phyloP scores from a whole-genome alignment of 495 filamentous ascomycete species.

The Opeltia flavorubescens region DNA sequence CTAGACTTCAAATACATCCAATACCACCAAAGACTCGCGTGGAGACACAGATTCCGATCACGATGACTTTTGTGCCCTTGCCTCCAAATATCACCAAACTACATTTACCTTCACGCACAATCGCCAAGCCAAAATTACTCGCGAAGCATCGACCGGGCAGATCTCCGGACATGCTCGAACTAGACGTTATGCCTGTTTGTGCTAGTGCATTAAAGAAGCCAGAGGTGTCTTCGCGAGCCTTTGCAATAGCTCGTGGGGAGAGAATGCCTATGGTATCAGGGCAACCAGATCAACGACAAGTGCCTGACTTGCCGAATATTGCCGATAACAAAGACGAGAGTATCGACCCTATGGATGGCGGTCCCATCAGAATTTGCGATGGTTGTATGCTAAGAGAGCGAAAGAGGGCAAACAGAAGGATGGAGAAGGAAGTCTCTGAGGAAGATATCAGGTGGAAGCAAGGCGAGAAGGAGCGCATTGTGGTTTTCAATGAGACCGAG shows the following conservation, averaged over 20 bases:
- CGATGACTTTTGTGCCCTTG: constrained; percentile 55
- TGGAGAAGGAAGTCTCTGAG: constrained; percentile 61
- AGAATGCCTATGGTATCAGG: constrained; percentile 15
- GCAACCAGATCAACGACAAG: constrained; percentile 18
- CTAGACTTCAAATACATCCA: constrained; percentile 42
- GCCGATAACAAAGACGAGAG: constrained; percentile 32
- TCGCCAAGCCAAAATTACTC: constrained; percentile 80
- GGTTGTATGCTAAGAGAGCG: constrained; percentile 75
- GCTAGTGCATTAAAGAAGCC: constrained; percentile 81
- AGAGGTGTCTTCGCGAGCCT: constrained; percentile 44
- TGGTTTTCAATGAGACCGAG: constrained; percentile 91
- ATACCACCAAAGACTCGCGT: constrained; percentile 75
- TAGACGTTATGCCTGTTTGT: constrained; percentile 71
- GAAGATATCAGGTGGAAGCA: constrained; percentile 68
- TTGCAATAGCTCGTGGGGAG: constrained; percentile 40
- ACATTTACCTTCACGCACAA: constrained; percentile 74
- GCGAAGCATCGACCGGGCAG: constrained; percentile 47
- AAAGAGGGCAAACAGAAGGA: constrained; percentile 81
- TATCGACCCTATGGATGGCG: constrained; percentile 64
- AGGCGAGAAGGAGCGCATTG: constrained; percentile 63
- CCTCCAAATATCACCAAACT: constrained; percentile 62
- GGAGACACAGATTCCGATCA: constrained; percentile 84
- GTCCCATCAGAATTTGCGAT: constrained; percentile 69
- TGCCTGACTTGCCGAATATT: constrained; percentile 15
- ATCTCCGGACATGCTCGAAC: constrained; percentile 60